Evolutionary conservation across 345 rosid species (phyloP), one percentile per base, ranked within the genome.

Genomic region (Citrus reticulata): DNA sequence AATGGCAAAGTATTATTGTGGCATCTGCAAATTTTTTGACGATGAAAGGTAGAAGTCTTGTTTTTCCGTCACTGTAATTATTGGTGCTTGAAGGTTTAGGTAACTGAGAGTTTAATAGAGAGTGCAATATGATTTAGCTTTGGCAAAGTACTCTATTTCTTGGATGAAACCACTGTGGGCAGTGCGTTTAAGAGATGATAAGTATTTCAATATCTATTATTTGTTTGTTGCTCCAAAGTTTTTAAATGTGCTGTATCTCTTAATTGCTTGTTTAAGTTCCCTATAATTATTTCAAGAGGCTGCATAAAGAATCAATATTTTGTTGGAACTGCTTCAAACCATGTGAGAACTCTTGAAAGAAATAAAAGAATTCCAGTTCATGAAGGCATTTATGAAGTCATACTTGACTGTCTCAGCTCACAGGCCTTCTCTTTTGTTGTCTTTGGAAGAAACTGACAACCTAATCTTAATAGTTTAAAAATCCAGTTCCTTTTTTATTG

Each of bases 1-100:
- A 58, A 93, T 91, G 95, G 95, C 94, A 16, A 89, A 91, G 79
- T 93, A 93, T 80, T 93, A 87, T 60, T 93, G 92, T 85, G 82
- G 58, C 68, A 87, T 89, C 72, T 89, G 92, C 81, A 89, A 87
- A 84, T 86, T 87, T 82, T 89, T 87, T 81, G 92, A 89, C 69
- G 89, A 89, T 84, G 92, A 89, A 80, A 87, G 90, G 92, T 89
- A 30, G 22, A 27, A 49, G n/a, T 70, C 29, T n/a, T 74, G 35
- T 61, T 14, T 17, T 25, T 61, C 29, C 61, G 25, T 61, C 19
- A 39, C 65, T 7, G n/a, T 51, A 20, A 29, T 54, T 74, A 5
- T 72, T 70, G 20, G 17, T 55, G 59, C 19, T 63, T 29, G 64
- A 75, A 54, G 76, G n/a, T 24, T 63, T 65, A 46, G 49, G 29